Conservation (phyloP, 73 alveolate species). For the Paramecium sonneborni region DNA sequence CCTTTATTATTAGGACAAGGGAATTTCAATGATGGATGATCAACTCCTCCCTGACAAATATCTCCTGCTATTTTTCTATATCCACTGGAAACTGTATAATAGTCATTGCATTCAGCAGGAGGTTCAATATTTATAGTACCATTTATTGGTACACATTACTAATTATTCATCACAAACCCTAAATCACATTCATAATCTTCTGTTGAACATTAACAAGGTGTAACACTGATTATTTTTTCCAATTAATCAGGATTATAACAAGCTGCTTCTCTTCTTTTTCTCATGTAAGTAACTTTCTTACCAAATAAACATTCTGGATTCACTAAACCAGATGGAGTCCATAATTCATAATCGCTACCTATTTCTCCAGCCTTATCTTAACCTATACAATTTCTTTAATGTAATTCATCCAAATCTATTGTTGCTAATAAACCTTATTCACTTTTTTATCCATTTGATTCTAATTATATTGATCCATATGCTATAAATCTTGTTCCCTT, state of each 20-base stretch:
- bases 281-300: slow-evolving; percentile 75
- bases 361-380: slow-evolving; percentile 79
- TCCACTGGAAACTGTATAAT: slow-evolving; percentile 81
- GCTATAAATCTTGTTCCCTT: slow-evolving; percentile 82
- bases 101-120: slow-evolving; percentile 58
- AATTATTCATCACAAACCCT: slow-evolving; percentile 77
- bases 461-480: slow-evolving; percentile 72
- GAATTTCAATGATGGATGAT: slow-evolving; percentile 69
- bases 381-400: slow-evolving; percentile 87
- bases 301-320: slow-evolving; percentile 88
- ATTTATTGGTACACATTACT: slow-evolving; percentile 51
- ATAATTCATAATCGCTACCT: slow-evolving; percentile 86
- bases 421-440: slow-evolving; percentile 79
- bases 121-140: slow-evolving; percentile 49
- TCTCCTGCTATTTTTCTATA: slow-evolving; percentile 93
- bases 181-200: slow-evolving; percentile 95
- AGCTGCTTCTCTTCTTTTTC: slow-evolving; percentile 82
- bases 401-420: slow-evolving; percentile 83
- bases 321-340: slow-evolving; percentile 88
- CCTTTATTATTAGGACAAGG: slow-evolving; percentile 67
- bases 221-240: slow-evolving; percentile 70
- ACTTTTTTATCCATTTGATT: slow-evolving; percentile 55
- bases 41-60: slow-evolving; percentile 89
- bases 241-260: slow-evolving; percentile 84
- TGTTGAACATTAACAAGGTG: slow-evolving; percentile 91